Percentiles rank a stretch among this genome's conserved stretches.
These are phyloP conservation scores for Thoreauomyces humboldtii DNA, from an alignment of 192 early-diverging fungal species.

Conservation along the genomic window DNA sequence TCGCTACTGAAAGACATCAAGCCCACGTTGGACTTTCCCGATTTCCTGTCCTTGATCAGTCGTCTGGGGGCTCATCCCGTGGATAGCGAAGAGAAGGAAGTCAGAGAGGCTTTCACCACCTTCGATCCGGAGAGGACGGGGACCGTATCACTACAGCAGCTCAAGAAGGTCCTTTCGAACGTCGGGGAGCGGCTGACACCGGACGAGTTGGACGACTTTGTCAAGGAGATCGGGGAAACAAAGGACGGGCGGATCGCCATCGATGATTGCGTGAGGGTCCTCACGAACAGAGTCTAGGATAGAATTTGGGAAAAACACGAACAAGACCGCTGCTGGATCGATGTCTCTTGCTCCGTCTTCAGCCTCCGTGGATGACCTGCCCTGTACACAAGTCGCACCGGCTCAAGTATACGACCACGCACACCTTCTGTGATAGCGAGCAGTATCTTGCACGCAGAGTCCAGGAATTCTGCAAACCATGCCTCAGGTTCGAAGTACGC, in stretches of 20 bases:
- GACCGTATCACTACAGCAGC: neutral
- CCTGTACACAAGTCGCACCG: too few species aligned
- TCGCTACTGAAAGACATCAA: neutral
- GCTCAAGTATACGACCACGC: too few species aligned
- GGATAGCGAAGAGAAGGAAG: neutral
- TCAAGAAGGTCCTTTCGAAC: constrained; percentile 1
- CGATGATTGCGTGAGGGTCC: neutral
- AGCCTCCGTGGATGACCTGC: too few species aligned
- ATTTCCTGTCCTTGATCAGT: constrained; percentile 5
- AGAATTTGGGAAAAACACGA: too few species aligned
- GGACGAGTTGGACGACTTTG: neutral
- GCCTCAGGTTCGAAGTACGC: too few species aligned
- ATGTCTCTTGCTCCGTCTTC: too few species aligned
- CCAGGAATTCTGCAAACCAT: too few species aligned
- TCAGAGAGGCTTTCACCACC: neutral
- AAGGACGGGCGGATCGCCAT: constrained; percentile 1
- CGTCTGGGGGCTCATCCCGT: neutral
- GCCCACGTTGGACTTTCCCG: constrained; percentile 4
- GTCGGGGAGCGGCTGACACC: constrained; percentile 4
- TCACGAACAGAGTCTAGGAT: constrained; percentile 7
- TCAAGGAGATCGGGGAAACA: neutral
- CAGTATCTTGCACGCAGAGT: too few species aligned
- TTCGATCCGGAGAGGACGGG: constrained; percentile 7
- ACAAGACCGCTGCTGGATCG: too few species aligned
- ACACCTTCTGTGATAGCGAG: too few species aligned